Evolutionary conservation across 176 grass and related monocot genomes (phyloP), one percentile per base, ranked within the genome.

Genomic region (Triticum timopheevii): DNA sequence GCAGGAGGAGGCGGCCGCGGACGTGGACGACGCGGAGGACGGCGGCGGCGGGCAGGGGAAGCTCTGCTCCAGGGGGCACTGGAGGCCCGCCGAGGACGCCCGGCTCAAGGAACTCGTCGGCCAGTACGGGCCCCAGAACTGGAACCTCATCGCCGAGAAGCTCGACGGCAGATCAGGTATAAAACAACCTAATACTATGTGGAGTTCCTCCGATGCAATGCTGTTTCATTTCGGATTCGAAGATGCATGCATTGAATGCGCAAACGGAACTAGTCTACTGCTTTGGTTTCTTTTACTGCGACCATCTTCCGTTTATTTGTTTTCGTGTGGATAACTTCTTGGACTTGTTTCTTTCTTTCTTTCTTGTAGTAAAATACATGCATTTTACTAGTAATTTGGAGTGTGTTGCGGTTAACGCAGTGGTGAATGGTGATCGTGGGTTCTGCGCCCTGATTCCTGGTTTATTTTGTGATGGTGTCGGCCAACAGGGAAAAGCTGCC

Each of bases 141-240:
- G 92, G 94, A 97, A 97, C 83, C 90, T 97, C 88, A 97, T 97
- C 83, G 94, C 94, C 74, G 92, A 97, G 78, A 97, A 92, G 78
- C 92, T 97, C 33, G 89, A 92, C 65, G 94, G 92, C 61, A 88
- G 94, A 97, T 97, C 94, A 92, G 92, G 94, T 97, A 13, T 12
- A 42, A 10, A 44, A 44, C 42, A 44, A 44, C 42, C 42, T 44
- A 44, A 11, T 44, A 42, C 8, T 10, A 44, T 44, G 42, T 44
- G 40, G 40, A 42, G 36, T 38, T 42, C 40, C 40, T 42, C 40
- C 40, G 44, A 80, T 59, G 75, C 83, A 33, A 85, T 77, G 80
- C 67, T 17, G 50, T 34, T 56, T 40, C 45, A 19, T 65, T 65
- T 34, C 45, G 61, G 61, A 63, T 63, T 24, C 3, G 9, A 63